These are phyloP conservation scores for Capronia coronata DNA, from an alignment of 2,329 filamentous ascomycete species.

Conservation along the genomic window DNA sequence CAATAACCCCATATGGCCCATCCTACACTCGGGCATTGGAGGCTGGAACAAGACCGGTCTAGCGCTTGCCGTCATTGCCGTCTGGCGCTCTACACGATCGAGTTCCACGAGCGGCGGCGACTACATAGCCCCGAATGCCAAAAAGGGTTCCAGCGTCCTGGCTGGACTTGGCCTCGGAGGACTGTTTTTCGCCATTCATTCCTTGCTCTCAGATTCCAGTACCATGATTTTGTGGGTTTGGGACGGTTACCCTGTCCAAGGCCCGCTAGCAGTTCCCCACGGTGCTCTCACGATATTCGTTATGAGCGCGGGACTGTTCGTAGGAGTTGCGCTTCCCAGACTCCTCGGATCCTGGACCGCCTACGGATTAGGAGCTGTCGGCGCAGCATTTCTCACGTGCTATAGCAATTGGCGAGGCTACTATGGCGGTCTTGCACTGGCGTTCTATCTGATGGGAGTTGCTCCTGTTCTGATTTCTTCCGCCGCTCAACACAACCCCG, in stretches of 20 bases:
- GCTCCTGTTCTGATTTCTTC: constrained; percentile 68
- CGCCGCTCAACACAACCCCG: constrained; percentile 70
- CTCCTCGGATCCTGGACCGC: constrained; percentile 71
- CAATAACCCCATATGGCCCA: constrained; percentile 95
- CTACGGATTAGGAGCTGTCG: constrained; percentile 70
- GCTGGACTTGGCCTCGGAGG: constrained; percentile 74
- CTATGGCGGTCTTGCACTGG: constrained; percentile 69
- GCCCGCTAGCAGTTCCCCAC: constrained; percentile 82
- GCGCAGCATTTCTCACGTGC: constrained; percentile 69
- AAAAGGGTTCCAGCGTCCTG: constrained; percentile 61
- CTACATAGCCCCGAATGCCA: constrained; percentile 47
- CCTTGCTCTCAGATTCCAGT: constrained; percentile 88
- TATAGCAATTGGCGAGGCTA: constrained; percentile 83
- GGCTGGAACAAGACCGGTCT: constrained; percentile 87
- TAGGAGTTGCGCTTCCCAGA: constrained; percentile 66
- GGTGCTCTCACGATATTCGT: constrained; percentile 77
- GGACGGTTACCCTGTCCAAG: constrained; percentile 88
- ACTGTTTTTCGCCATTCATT: constrained; percentile 83
- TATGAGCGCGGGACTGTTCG: constrained; percentile 74
- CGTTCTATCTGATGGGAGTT: constrained; percentile 75
- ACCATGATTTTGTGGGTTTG: constrained; percentile 99
- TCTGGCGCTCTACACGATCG: constrained; percentile 66
- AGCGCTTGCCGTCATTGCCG: constrained; percentile 65
- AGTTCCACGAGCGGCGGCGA: constrained; percentile 48
- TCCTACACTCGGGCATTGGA: constrained; percentile 82